Percentiles rank a stretch among this genome's conserved stretches.
Conservation (phyloP, 345 rosid species). For the Laguncularia racemosa region DNA sequence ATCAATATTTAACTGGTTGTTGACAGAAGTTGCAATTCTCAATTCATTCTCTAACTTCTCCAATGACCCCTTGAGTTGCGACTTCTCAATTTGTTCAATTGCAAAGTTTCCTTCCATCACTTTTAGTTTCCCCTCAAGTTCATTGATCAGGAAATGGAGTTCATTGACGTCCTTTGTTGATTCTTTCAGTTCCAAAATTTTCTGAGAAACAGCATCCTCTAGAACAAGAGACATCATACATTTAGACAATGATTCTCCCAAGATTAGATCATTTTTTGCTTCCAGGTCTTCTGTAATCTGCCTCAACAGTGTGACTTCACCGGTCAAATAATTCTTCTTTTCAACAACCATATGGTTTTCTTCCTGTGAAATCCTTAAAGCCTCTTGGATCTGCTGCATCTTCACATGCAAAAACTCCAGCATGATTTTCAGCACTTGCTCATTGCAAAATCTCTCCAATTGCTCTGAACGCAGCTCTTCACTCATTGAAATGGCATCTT, state of each 20-base stretch:
- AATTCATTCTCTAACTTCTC: conserved; percentile 30
- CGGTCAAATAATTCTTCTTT: conserved; percentile 40
- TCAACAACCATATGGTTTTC: conserved; percentile 40
- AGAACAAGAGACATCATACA: conserved; percentile 45
- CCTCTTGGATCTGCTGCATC: conserved; percentile 36
- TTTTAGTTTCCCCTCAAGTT: conserved; percentile 45
- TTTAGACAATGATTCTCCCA: conserved; percentile 47
- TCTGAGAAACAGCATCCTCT: conserved; percentile 39
- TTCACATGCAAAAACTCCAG: conserved; percentile 37
- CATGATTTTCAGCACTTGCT: conserved; percentile 49
- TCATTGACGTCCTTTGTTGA: conserved; percentile 30
- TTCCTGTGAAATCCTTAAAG: conserved; percentile 33
- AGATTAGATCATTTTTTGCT: conserved; percentile 44
- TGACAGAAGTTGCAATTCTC: conserved; percentile 31
- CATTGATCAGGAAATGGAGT: conserved; percentile 38
- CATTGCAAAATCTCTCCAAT: conserved; percentile 43
- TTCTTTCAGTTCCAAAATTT: conserved; percentile 34
- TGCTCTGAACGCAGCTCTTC: conserved; percentile 47
- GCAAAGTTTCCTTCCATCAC: conserved; percentile 32
- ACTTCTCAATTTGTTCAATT: conserved; percentile 27
- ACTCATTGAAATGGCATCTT: conserved; percentile 28
- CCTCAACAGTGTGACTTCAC: conserved; percentile 30
- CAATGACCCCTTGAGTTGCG: conserved; percentile 28
- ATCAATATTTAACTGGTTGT: conserved; percentile 35
- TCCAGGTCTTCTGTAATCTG: conserved; percentile 45